Evolutionary conservation across 345 rosid species (phyloP).

Genomic region (Eucalyptus sp.): DNA sequence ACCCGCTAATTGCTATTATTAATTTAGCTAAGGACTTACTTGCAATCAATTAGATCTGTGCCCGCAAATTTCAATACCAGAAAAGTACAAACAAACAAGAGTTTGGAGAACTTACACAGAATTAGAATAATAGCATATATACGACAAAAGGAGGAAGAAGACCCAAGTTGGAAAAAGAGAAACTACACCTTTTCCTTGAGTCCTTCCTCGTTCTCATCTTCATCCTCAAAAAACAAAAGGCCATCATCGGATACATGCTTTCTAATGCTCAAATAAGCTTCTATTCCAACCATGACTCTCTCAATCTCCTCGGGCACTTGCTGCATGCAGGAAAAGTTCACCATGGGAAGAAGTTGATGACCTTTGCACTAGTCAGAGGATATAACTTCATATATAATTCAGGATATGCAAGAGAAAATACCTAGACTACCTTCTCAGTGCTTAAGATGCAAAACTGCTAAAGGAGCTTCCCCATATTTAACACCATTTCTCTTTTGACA

Average conservation of each 20-base stretch:
- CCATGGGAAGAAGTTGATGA: not conserved
- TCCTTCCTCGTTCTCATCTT: constrained; percentile 31
- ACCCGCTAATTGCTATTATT: not conserved
- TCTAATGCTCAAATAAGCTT: constrained; percentile 94
- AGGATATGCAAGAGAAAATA: not conserved
- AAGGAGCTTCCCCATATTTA: not conserved
- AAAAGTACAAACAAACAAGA: not conserved
- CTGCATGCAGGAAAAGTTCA: constrained; percentile 19
- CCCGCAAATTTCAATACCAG: not conserved
- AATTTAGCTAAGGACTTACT: not conserved
- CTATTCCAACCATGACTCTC: constrained; percentile 77
- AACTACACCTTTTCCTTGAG: constrained; percentile 30
- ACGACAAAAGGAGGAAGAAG: not conserved
- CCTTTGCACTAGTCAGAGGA: not conserved
- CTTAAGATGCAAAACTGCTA: not conserved
- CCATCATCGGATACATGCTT: constrained; percentile 57
- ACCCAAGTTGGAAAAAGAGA: not conserved
- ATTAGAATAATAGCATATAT: not conserved
- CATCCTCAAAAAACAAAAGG: constrained; percentile 56
- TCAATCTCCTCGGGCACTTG: constrained; percentile 98
- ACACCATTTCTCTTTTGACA: not conserved
- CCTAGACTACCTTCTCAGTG: not conserved
- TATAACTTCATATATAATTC: not conserved
- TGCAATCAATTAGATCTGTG: not conserved
- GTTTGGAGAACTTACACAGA: not conserved